Base-by-base conservation (phyloP, 2,329 filamentous ascomycete genomes). In the Hypoxylon sp. region DNA sequence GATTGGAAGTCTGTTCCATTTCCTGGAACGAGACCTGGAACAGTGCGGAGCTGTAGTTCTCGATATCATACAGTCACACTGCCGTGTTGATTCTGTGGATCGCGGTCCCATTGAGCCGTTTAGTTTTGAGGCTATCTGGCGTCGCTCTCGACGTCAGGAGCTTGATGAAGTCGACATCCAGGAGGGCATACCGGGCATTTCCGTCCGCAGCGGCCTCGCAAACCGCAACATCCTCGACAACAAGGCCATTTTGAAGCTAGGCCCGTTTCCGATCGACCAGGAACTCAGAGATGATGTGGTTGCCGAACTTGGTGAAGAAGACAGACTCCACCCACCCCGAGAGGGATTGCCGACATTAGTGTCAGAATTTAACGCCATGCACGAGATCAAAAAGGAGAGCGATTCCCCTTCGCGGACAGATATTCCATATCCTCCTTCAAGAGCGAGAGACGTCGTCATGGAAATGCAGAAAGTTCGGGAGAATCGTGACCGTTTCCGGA, bases 401-500 rank as follows among this genome's bases (percentile, higher is more conserved):
- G 96, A 98, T 77, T 93, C 87, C 0, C 95, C 95, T 1, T 91
- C 85, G 53, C 89, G 95, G 48, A 86, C 91, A 14, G 91, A 95
- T 25, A 88, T 98, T 22, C 95, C 96, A 1, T 89, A 97, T 22
- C 96, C 96, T 0, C 92, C 94, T 4, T 97, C 95, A 0, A 89
- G 94, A 17, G 94, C 94, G 2, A 88, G 95, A 68, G 96, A 99
- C 75, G 94, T 99, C 6, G 89, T 93, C 30, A 93, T 98, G 83
- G 96, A 98, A 80, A 94, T 98, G 75, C 93, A 96, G 77, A 96
- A 95, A 78, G 90, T 98, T 8, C 93, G 94, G 72, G 96, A 99
- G 80, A 93, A 97, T 76, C 90, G 96, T 22, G 95, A 98, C 76
- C 89, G 95, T 17, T 97, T 98, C 79, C 92, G 90, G 77, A 95